A percentile compares a stretch with the other conserved stretches of the same genome.
Conservation (phyloP, 2,329 filamentous ascomycete species). For the Diplodia mutila region DNA sequence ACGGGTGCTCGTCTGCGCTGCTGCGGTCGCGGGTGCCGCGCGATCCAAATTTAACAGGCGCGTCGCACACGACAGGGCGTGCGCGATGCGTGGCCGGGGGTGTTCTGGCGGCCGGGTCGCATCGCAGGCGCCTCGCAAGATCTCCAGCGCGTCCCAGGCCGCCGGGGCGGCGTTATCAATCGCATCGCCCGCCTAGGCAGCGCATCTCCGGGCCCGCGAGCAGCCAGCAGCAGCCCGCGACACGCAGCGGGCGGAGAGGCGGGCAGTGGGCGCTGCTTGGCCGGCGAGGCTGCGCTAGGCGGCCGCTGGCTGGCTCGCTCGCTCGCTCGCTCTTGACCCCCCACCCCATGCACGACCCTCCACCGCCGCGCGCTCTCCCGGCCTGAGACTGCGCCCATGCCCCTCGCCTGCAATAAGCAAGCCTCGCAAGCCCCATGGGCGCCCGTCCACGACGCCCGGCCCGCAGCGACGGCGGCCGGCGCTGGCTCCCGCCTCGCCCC, state of each 20-base stretch:
- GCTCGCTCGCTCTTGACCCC: slow-evolving; percentile 8
- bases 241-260: slow-evolving; percentile 2
- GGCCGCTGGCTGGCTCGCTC: too few relatives aligned
- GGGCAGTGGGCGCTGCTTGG: slow-evolving; percentile 11
- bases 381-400: slow-evolving; percentile 25
- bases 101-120: slow-evolving; percentile 5
- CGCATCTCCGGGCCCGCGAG: slow-evolving; percentile 4
- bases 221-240: not conserved
- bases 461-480: slow-evolving; percentile 18
- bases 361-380: slow-evolving; percentile 5
- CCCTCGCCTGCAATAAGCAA: slow-evolving; percentile 25
- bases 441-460: slow-evolving; percentile 16
- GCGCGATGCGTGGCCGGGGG: slow-evolving; percentile 11
- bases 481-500: slow-evolving; percentile 11
- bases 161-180: slow-evolving; percentile 15
- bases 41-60: not conserved
- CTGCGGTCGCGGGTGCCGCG: not conserved
- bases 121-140: slow-evolving; percentile 14
- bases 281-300: slow-evolving; percentile 12
- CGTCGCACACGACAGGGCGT: not conserved
- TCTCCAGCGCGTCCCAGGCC: slow-evolving; percentile 14
- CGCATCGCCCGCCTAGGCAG: slow-evolving; percentile 1
- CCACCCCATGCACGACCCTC: slow-evolving; percentile 10
- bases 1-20: not conserved
- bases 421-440: slow-evolving; percentile 14